Percentiles rank a stretch among this genome's conserved stretches.
These are phyloP conservation scores for Zea mays DNA, from an alignment of 176 grass and related monocot genomes.

Conservation along the genomic window DNA sequence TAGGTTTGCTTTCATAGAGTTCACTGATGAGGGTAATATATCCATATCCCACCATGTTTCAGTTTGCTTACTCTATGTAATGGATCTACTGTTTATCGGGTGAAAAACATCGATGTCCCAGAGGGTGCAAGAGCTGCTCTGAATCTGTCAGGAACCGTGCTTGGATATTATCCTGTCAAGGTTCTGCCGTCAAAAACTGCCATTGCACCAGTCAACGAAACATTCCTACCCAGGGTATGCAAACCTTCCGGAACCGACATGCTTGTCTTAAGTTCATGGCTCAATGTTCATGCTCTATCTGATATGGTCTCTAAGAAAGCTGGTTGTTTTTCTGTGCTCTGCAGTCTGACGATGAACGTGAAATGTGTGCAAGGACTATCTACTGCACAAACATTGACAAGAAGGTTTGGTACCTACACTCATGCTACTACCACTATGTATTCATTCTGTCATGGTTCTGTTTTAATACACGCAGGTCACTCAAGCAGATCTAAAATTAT, in stretches of 20 bases:
- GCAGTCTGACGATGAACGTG: constrained; percentile 95
- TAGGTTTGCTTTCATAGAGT: constrained; percentile 99
- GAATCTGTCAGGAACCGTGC: constrained; percentile 87
- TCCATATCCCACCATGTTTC: constrained; percentile 15
- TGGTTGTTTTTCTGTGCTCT: constrained; percentile 8
- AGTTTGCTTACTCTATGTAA: constrained; percentile 30
- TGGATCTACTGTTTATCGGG: constrained; percentile 12
- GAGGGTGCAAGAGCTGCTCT: constrained; percentile 85
- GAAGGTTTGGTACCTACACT: constrained; percentile 61
- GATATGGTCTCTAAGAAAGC: constrained; percentile 31
- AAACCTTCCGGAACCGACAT: constrained; percentile 15
- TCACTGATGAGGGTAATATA: constrained; percentile 93
- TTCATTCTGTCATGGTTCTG: constrained; percentile 16
- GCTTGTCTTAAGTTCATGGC: constrained; percentile 4
- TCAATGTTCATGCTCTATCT: background rate
- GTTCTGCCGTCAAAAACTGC: constrained; percentile 98
- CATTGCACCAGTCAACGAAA: constrained; percentile 92
- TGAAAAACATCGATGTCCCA: constrained; percentile 39
- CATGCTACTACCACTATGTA: background rate
- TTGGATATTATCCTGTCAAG: constrained; percentile 96
- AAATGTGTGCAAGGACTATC: constrained; percentile 98
- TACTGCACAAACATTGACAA: constrained; percentile 99
- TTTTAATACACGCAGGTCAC: constrained; percentile 64
- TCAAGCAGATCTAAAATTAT: constrained; percentile 97
- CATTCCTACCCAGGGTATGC: constrained; percentile 89